phyloP scores from a whole-genome alignment of 2,329 filamentous ascomycete genomes.

The Phialophora macrospora region DNA sequence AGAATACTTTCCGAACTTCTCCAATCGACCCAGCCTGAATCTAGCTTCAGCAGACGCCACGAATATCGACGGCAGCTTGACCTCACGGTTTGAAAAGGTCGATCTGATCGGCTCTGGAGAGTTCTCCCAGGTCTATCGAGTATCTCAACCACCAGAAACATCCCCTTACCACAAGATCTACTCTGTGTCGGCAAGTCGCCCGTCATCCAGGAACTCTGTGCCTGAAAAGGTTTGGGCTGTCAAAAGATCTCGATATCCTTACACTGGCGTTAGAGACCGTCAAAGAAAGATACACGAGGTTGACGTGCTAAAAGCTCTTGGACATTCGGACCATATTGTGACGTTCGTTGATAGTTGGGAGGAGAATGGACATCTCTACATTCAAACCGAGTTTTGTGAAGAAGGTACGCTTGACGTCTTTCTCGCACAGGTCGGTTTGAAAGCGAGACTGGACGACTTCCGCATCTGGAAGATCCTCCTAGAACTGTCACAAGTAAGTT shows the following conservation, averaged over 20 bases:
- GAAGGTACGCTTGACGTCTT: slow-evolving; percentile 90
- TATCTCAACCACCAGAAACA: slow-evolving; percentile 56
- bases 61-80: slow-evolving; percentile 75
- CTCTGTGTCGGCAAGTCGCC: slow-evolving; percentile 52
- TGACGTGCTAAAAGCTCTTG: slow-evolving; percentile 74
- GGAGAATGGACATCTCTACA: slow-evolving; percentile 81
- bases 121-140: slow-evolving; percentile 90
- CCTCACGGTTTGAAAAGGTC: slow-evolving; percentile 77
- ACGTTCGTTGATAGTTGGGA: slow-evolving; percentile 89
- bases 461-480: slow-evolving; percentile 97
- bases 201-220: slow-evolving; percentile 59
- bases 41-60: slow-evolving; percentile 72
- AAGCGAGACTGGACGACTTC: slow-evolving; percentile 91
- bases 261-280: slow-evolving; percentile 78
- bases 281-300: slow-evolving; percentile 84
- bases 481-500: slow-evolving; percentile 77
- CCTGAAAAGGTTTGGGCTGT: slow-evolving; percentile 78
- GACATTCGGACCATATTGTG: slow-evolving; percentile 81
- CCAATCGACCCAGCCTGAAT: slow-evolving; percentile 67
- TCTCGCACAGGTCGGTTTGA: slow-evolving; percentile 77
- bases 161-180: slow-evolving; percentile 50
- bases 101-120: slow-evolving; percentile 84
- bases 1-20: slow-evolving; percentile 63
- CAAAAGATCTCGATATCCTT: slow-evolving; percentile 86
- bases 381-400: slow-evolving; percentile 96